phyloP scores from a whole-genome alignment of 169 alveolate species.

The Amoebophrya sp. region DNA sequence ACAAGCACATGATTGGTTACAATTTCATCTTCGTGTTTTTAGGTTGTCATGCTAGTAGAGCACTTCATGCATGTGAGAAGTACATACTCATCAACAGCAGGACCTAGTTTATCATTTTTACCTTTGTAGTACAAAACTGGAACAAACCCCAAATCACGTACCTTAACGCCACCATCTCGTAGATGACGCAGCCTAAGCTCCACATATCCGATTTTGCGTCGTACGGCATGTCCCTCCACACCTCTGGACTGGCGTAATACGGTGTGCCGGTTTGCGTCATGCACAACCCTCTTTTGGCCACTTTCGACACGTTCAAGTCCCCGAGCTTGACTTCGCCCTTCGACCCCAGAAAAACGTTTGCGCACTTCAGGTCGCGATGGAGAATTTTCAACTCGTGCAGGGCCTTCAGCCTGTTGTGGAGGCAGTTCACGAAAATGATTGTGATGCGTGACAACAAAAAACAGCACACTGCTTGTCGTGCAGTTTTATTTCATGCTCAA shows the following conservation, averaged over 20 bases:
- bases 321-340: conserved; percentile 61
- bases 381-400: conserved; percentile 64
- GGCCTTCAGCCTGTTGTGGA: conserved; percentile 57
- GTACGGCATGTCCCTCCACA: neutral
- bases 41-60: no score
- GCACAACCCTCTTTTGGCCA: conserved; percentile 63
- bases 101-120: no score
- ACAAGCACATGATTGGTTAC: no score
- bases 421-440: no score
- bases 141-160: no score
- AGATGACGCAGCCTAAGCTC: neutral
- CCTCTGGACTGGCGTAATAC: conserved; percentile 87
- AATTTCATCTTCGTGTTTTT: no score
- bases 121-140: no score
- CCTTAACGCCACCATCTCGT: neutral
- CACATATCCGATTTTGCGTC: neutral
- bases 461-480: no score
- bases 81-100: no score
- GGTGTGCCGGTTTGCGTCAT: conserved; percentile 84
- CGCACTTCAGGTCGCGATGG: conserved; percentile 85
- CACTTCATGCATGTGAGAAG: no score
- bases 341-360: conserved; percentile 71
- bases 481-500: conserved; percentile 50
- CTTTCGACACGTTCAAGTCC: conserved; percentile 70
- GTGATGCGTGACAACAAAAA: no score